These are phyloP conservation scores for Colletotrichum costaricense DNA, from an alignment of 2,329 filamentous ascomycete species.

Conservation along the genomic window DNA sequence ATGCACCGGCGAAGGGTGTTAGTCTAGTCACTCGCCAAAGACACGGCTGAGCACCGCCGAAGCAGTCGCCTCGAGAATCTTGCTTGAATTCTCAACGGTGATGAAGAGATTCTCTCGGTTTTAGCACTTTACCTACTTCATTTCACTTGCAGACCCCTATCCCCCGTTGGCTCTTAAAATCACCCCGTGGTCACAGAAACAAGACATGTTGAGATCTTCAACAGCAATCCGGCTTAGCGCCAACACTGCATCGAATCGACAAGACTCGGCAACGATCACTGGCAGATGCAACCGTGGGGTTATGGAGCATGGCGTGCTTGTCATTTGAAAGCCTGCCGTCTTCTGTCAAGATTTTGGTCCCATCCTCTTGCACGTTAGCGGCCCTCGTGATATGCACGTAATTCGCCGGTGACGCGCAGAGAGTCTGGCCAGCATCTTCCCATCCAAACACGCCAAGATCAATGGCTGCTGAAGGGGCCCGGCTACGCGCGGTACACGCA, in stretches of 20 bases:
- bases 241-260: neutral
- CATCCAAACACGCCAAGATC: neutral
- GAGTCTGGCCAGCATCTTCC: conserved; percentile 18
- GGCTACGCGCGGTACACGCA: conserved; percentile 6
- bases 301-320: conserved; percentile 14
- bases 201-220: conserved; percentile 1
- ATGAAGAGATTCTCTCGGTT: neutral
- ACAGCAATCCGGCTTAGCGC: neutral
- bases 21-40: neutral
- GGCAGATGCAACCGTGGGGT: conserved; percentile 10
- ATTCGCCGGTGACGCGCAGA: conserved; percentile 27
- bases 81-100: neutral
- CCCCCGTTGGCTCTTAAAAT: neutral
- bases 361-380: conserved; percentile 3
- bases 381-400: conserved; percentile 26
- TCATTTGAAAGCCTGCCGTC: conserved; percentile 1
- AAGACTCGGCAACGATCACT: neutral
- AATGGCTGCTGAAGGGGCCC: conserved; percentile 9
- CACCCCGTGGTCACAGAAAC: neutral
- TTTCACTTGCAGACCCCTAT: neutral
- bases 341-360: conserved; percentile 22
- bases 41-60: neutral
- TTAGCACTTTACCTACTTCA: neutral
- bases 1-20: neutral
- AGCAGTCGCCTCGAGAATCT: neutral